phyloP scores from a whole-genome alignment of 371 early-diverging fungal genomes.

The Funneliformis caledonium region DNA sequence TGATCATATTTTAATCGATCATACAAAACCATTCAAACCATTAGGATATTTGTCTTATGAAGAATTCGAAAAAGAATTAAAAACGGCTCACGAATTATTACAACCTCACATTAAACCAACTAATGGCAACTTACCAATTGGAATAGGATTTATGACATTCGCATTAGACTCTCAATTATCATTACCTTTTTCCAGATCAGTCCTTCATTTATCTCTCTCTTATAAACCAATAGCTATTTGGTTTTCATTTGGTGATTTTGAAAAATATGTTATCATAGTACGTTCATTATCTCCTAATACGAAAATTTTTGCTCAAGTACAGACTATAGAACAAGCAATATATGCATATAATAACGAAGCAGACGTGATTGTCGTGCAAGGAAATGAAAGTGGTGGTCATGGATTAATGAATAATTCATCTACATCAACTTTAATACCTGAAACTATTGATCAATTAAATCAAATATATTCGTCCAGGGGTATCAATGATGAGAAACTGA shows the following conservation, averaged over 20 bases:
- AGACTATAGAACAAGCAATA: constrained; percentile 48
- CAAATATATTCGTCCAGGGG: background rate
- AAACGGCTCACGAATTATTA: background rate
- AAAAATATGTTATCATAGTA: constrained; percentile 43
- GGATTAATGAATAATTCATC: constrained; percentile 44
- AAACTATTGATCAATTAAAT: constrained; percentile 41
- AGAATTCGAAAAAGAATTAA: background rate
- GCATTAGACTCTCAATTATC: constrained; percentile 44
- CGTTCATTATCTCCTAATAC: constrained; percentile 43
- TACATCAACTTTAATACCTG: constrained; percentile 46
- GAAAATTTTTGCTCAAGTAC: constrained; percentile 50
- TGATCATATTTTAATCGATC: too few species aligned
- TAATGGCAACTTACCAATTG: constrained; percentile 40
- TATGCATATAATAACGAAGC: constrained; percentile 44
- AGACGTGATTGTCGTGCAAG: constrained; percentile 51
- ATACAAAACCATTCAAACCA: background rate
- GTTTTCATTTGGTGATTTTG: constrained; percentile 54
- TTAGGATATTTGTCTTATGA: background rate
- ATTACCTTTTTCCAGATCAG: background rate
- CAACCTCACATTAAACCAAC: background rate
- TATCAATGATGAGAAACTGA: background rate
- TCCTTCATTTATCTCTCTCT: constrained; percentile 41
- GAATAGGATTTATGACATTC: constrained; percentile 49
- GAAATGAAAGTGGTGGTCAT: constrained; percentile 54
- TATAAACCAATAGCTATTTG: constrained; percentile 49